phyloP scores from a whole-genome alignment of 1,139 yeast species.

The Suhomyces ambrosiae region DNA sequence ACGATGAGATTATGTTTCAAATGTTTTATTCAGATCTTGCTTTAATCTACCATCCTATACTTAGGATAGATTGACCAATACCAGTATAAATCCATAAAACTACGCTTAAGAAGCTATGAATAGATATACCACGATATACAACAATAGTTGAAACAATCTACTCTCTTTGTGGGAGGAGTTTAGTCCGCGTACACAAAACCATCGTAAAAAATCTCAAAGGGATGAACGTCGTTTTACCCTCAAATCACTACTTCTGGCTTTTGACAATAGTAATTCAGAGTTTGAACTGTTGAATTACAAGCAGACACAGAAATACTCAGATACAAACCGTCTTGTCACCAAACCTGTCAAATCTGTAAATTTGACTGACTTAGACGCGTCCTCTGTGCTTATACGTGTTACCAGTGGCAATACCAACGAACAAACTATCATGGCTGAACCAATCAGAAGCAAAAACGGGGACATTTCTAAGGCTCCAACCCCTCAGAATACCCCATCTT shows the following conservation, averaged over 20 bases:
- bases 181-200: constrained; percentile 7
- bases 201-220: constrained; percentile 9
- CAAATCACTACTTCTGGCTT: constrained; percentile 1
- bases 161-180: too few species aligned
- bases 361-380: constrained; percentile 4
- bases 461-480: constrained; percentile 95
- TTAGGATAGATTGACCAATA: too few species aligned
- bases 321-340: background rate
- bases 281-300: background rate
- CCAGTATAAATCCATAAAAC: too few species aligned
- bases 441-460: constrained; percentile 66
- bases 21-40: too few species aligned
- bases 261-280: background rate
- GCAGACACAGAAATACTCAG: background rate
- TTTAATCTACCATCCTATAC: too few species aligned
- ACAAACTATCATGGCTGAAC: constrained; percentile 66
- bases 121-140: too few species aligned
- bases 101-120: too few species aligned
- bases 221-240: constrained; percentile 9
- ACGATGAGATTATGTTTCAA: too few species aligned
- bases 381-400: background rate
- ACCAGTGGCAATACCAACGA: constrained; percentile 8
- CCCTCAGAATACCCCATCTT: constrained; percentile 97
- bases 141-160: too few species aligned
- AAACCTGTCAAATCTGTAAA: background rate